Evolutionary conservation across 805 yeast genomes (phyloP).

Genomic region (Jamesozyma jinghongensis): DNA sequence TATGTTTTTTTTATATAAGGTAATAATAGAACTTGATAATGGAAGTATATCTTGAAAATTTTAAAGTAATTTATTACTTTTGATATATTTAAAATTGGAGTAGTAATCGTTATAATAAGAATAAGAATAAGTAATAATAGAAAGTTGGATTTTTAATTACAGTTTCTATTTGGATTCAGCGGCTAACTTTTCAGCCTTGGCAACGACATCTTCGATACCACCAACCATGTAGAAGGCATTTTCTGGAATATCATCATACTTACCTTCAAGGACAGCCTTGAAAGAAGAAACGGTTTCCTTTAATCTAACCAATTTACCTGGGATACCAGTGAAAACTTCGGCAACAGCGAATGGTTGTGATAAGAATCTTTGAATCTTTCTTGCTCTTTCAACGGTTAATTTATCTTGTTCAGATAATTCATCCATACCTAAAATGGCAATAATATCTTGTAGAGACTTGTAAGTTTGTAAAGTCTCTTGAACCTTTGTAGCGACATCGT

Average conservation of each 20-base stretch:
- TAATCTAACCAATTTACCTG: conserved; percentile 95
- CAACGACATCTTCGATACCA: conserved; percentile 96
- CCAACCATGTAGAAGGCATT: conserved; percentile 99
- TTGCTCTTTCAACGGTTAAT: conserved; percentile 99
- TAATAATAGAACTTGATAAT: too few species aligned
- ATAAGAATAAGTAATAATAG: conserved; percentile 1
- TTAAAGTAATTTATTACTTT: too few species aligned
- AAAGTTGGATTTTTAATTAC: background rate
- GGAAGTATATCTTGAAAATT: too few species aligned
- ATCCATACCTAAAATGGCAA: conserved; percentile 99
- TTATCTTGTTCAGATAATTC: conserved; percentile 98
- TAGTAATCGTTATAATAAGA: conserved; percentile 1
- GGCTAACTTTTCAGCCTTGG: conserved; percentile 98
- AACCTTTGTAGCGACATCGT: conserved; percentile 86
- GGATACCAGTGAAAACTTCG: conserved; percentile 99
- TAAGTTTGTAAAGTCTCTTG: conserved; percentile 99
- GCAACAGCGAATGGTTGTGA: conserved; percentile 99
- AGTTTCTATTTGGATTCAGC: conserved; percentile 64
- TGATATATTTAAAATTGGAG: too few species aligned
- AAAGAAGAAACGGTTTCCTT: conserved; percentile 91
- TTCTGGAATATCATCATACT: conserved; percentile 98
- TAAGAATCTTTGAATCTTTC: conserved; percentile 99
- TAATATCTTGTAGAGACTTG: conserved; percentile 99
- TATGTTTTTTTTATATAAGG: too few species aligned
- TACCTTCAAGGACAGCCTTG: conserved; percentile 96